Conservation (phyloP, 2,329 filamentous ascomycete species). For the Paraconiothyrium sp. region DNA sequence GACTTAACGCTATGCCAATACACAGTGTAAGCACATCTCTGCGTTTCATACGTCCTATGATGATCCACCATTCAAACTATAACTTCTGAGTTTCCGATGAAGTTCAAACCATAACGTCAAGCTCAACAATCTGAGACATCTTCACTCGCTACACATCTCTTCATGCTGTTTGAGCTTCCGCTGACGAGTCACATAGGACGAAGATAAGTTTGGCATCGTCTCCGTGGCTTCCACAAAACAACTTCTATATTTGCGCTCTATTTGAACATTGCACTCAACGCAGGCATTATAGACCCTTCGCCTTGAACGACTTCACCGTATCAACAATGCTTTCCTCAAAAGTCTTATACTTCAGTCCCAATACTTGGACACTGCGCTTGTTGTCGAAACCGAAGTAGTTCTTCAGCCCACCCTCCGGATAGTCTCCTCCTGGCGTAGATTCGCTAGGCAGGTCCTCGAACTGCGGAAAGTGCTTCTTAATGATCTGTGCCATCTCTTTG, state of each 20-base stretch:
- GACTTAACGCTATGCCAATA: not conserved
- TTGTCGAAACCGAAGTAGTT: conserved; percentile 62
- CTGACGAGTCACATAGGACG: not conserved
- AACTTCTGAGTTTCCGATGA: conserved; percentile 50
- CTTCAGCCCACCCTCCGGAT: conserved; percentile 57
- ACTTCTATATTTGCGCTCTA: not conserved
- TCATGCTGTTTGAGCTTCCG: not conserved
- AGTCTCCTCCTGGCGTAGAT: conserved; percentile 55
- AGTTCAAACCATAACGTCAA: conserved; percentile 56
- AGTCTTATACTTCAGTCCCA: conserved; percentile 68
- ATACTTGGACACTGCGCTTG: conserved; percentile 60
- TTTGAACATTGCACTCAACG: not conserved
- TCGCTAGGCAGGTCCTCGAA: conserved; percentile 60
- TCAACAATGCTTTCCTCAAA: conserved; percentile 70
- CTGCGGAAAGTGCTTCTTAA: conserved; percentile 65
- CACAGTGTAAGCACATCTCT: conserved; percentile 31
- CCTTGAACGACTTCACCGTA: conserved; percentile 70
- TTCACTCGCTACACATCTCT: conserved; percentile 14
- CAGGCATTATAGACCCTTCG: conserved; percentile 55
- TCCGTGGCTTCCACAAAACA: not conserved
- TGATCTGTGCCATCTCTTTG: conserved; percentile 65
- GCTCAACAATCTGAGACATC: conserved; percentile 64
- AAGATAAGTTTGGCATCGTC: not conserved
- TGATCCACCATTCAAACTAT: conserved; percentile 43
- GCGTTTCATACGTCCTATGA: conserved; percentile 30